Conservation (phyloP, 768 basidiomycete genomes). For the Boletus subparvulus region DNA sequence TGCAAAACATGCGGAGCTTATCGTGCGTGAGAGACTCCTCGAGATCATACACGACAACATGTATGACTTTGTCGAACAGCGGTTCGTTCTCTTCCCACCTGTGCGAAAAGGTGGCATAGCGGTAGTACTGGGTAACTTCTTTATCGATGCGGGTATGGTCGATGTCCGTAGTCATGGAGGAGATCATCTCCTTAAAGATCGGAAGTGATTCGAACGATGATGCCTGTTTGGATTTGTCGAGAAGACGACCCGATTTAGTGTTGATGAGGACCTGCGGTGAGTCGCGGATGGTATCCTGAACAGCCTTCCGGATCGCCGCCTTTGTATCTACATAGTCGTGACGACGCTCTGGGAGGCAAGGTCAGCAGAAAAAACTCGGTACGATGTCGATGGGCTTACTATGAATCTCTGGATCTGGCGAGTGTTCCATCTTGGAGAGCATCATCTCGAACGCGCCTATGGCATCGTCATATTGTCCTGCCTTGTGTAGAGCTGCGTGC, state of each 20-base stretch:
- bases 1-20: slow-evolving; percentile 6
- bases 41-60: slow-evolving; percentile 6
- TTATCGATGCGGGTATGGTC: slow-evolving; percentile 3
- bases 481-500: slow-evolving; percentile 3
- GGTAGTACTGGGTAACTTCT: slow-evolving; percentile 5
- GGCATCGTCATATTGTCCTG: neutral
- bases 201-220: slow-evolving; percentile 4
- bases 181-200: slow-evolving; percentile 9
- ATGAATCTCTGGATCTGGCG: neutral
- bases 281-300: slow-evolving; percentile 4
- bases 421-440: slow-evolving; percentile 7
- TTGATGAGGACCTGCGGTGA: slow-evolving; percentile 9
- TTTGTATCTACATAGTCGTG: neutral
- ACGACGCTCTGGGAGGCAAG: neutral
- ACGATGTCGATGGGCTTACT: neutral
- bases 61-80: slow-evolving; percentile 1
- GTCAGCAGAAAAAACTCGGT: neutral
- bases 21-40: slow-evolving; percentile 4
- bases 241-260: slow-evolving; percentile 7
- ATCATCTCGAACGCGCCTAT: slow-evolving; percentile 5
- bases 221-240: neutral
- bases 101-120: slow-evolving; percentile 13
- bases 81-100: slow-evolving; percentile 11
- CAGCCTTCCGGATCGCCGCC: neutral
- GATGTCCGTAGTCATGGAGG: slow-evolving; percentile 9